Base-by-base conservation (phyloP, 345 rosid genomes). In the Salix dunnii region DNA sequence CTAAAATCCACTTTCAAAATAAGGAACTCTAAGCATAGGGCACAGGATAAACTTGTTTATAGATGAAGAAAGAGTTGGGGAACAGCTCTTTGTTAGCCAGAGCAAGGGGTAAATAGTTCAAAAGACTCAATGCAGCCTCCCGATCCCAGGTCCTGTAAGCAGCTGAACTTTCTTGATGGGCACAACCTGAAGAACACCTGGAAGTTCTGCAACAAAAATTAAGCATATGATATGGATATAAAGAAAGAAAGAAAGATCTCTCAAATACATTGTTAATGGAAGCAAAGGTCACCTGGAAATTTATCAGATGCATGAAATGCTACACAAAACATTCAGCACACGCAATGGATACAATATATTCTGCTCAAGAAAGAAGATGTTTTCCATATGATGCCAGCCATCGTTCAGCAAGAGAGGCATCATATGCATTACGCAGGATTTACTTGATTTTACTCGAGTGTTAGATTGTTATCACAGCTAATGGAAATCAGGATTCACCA, bases 111-210 rank as follows among this genome's bases (percentile, higher is more conserved):
- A 51, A 27, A 71, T 25, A 16, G 6, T 65, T 51, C n/a, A 21
- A 51, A 51, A 51, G 6, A 55, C 11, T 43, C 72, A 88, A 78
- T 78, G 87, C 36, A 85, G 78, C 74, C n/a, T 84, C 35, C 71
- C 85, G 27, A 31, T 42, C 63, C 67, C 68, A 28, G 85, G 73
- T 74, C 81, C 86, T n/a, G 86, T 60, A 83, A 90, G 97, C 79
- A 94, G 86, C 83, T 90, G 95, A 33, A 82, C 68, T 25, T 82
- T 87, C 89, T 74, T 79, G 89, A 87, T 88, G 2, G 89, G 91
- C 63, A 89, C 88, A 76, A 94, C 95, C 78, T 90, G 97, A 84
- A 94, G 88, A 65, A 94, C 98, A 65, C 98, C 98, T 6, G 94
- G 97, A 86, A 86, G 89, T 71, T 88, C 98, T 94, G 94, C 83